Evolutionary conservation across 768 basidiomycete species (phyloP), one percentile per base, ranked within the genome.

Genomic region (Kwoniella mangroviensis): DNA sequence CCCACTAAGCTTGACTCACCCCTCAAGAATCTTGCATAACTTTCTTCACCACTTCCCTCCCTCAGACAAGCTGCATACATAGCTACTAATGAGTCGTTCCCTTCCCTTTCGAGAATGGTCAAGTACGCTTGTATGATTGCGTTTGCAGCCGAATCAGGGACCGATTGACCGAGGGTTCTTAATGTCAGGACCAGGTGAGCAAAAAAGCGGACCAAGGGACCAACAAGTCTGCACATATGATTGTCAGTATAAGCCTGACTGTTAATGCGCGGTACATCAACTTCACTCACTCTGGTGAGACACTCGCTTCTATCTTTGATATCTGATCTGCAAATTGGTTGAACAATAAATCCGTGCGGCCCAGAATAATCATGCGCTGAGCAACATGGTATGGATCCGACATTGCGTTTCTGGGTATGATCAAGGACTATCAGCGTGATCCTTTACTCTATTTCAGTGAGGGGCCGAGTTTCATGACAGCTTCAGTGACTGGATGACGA

Each of bases 1-100:
- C 34, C 34, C 6, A 34, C 0, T 34, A 7, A 7, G 26, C n/a
- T 51, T 51, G 56, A 76, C 85, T 74, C 51, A 84, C 84, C 68
- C 40, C 91, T 88, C 24, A 98, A 86, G 89, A 94, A 98, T 75
- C 90, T 85, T 0, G 94, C 94, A 75, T 98, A 98, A 43, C 93
- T 90, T 75, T 94, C 91, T 45, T 96, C 89, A 2, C 94, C 94
- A 72, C 71, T 79, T n/a, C 93, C 93, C 76, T 93, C 90, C 6
- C 94, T 92, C 22, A 98, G 84, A 34, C 92, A 92, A 15, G 92
- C 89, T 6, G 94, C 94, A 81, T 99, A 98, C 86, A 97, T 88
- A 0, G 96, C 94, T 13, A 98, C 94, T 19, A 98, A 87, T 52
- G 91, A 89, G 42, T 92, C 87, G 65, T 83, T 94, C 87, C 91